A percentile compares a stretch with the other conserved stretches of the same genome.
These are phyloP conservation scores for Verticillium tricorpus DNA, from an alignment of 2,329 filamentous ascomycete genomes.

Conservation along the genomic window DNA sequence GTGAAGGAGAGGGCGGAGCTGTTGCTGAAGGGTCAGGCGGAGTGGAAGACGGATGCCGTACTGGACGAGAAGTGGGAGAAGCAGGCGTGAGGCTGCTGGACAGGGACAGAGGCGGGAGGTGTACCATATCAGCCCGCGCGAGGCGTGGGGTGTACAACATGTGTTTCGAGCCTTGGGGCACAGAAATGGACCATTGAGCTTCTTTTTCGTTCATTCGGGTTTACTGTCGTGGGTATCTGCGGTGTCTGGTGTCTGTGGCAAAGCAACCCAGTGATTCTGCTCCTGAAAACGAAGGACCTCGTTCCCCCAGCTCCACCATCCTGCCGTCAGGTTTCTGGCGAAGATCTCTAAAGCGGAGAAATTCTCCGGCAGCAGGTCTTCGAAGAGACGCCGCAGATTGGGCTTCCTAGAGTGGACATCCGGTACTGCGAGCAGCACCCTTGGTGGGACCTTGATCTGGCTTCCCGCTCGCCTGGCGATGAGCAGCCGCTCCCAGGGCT, in stretches of 20 bases:
- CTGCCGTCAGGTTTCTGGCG: constrained; percentile 66
- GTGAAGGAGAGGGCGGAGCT: constrained; percentile 50
- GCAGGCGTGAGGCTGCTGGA: constrained; percentile 8
- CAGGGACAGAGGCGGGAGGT: constrained; percentile 10
- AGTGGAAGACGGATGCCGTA: constrained; percentile 50
- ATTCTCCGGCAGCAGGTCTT: constrained; percentile 42
- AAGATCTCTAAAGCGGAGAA: constrained; percentile 70
- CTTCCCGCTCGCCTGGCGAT: constrained; percentile 46
- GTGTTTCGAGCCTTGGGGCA: constrained; percentile 2
- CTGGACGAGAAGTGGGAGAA: constrained; percentile 44
- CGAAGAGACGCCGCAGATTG: constrained; percentile 58
- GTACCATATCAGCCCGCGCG: constrained; percentile 12
- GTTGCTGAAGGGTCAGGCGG: constrained; percentile 54
- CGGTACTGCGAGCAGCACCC: constrained; percentile 64
- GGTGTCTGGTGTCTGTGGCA: constrained; percentile 3
- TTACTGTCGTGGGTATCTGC: neutral
- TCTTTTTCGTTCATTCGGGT: neutral
- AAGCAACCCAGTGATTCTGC: constrained; percentile 41
- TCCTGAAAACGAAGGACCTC: constrained; percentile 68
- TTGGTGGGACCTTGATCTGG: constrained; percentile 28
- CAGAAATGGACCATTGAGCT: neutral
- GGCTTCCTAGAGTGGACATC: constrained; percentile 79
- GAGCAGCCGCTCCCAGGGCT: constrained; percentile 71
- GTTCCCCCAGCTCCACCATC: constrained; percentile 78
- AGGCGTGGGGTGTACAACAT: constrained; percentile 15